These are phyloP conservation scores for Pyronema domesticum DNA, from an alignment of 495 filamentous ascomycete species.

Conservation along the genomic window DNA sequence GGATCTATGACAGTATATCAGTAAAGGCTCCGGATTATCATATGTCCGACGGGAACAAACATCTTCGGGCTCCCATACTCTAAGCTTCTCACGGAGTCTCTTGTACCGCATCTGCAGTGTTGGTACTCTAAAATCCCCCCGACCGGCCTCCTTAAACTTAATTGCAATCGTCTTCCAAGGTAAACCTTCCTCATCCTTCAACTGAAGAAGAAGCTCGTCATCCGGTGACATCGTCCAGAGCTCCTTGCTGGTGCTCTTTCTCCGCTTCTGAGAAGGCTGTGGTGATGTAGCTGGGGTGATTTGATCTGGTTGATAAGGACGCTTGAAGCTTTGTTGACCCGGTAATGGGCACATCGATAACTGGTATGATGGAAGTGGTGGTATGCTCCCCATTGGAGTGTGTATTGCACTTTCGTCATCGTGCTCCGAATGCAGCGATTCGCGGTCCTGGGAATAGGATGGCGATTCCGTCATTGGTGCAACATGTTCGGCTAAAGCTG, in stretches of 20 bases:
- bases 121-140: constrained; percentile 48
- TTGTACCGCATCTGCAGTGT: constrained; percentile 58
- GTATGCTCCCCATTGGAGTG: not conserved
- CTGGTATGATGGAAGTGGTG: constrained; percentile 15
- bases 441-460: constrained; percentile 22
- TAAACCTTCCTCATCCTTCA: constrained; percentile 47
- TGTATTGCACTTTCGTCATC: not conserved
- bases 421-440: not conserved
- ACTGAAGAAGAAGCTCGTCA: constrained; percentile 46
- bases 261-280: constrained; percentile 17
- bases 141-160: constrained; percentile 42
- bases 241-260: constrained; percentile 20
- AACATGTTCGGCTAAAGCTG: constrained; percentile 2
- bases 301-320: constrained; percentile 19
- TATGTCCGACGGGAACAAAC: constrained; percentile 27
- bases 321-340: constrained; percentile 13
- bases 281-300: constrained; percentile 17
- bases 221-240: constrained; percentile 36
- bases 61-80: constrained; percentile 51
- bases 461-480: constrained; percentile 18
- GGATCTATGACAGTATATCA: constrained; percentile 13
- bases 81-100: constrained; percentile 43
- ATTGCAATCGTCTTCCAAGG: constrained; percentile 54
- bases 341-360: constrained; percentile 5
- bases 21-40: constrained; percentile 1